phyloP scores from a whole-genome alignment of 1,139 yeast genomes.

The Blastobotrys buckinghamii region DNA sequence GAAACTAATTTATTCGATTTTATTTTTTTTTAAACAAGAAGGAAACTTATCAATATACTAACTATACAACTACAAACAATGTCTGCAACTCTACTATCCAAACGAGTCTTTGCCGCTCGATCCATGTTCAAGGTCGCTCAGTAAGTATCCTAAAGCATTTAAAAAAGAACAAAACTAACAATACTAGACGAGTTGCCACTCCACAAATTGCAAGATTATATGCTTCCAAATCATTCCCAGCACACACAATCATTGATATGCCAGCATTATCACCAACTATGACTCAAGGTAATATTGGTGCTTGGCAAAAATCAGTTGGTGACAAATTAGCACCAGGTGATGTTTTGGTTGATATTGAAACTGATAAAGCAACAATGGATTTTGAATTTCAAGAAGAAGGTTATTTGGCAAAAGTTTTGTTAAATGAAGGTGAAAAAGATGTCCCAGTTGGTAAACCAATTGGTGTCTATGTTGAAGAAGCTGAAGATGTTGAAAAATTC shows the following conservation, averaged over 20 bases:
- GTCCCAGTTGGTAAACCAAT: conserved; percentile 92
- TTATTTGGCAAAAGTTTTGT: conserved; percentile 80
- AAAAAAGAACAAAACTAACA: not conserved
- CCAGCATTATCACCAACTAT: conserved; percentile 97
- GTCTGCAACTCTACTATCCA: conserved; percentile 15
- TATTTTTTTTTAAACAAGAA: too few relatives aligned
- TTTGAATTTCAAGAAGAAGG: conserved; percentile 99
- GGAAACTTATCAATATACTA: not conserved
- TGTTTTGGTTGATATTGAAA: conserved; percentile 92
- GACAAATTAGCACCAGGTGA: conserved; percentile 87
- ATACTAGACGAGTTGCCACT: conserved; percentile 26
- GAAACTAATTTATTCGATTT: too few relatives aligned
- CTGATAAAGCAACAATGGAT: conserved; percentile 99
- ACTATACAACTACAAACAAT: not conserved
- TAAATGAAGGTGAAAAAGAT: conserved; percentile 84
- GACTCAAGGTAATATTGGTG: conserved; percentile 90
- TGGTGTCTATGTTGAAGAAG: conserved; percentile 92
- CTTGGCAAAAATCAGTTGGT: conserved; percentile 86
- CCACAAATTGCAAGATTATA: conserved; percentile 34
- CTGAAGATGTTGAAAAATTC: conserved; percentile 79
- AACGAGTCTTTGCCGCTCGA: conserved; percentile 15
- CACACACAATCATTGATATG: conserved; percentile 70
- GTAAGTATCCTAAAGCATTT: not conserved
- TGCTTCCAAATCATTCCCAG: conserved; percentile 41
- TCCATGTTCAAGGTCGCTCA: conserved; percentile 8